Evolutionary conservation across 495 filamentous ascomycete genomes (phyloP), one percentile per base, ranked within the genome.

Genomic region (Bacidia gigantensis): DNA sequence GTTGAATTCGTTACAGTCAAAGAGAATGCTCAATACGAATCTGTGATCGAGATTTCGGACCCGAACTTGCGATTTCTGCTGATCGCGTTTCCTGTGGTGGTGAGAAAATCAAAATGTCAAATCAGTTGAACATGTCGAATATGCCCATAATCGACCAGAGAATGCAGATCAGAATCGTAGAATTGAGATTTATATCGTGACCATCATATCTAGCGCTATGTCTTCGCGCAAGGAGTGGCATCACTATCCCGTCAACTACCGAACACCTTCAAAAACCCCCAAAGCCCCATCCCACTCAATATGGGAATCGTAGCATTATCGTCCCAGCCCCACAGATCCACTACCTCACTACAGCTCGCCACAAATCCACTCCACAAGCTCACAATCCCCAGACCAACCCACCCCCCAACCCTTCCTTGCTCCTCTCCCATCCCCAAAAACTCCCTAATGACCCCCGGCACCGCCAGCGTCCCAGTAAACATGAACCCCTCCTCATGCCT

Each of bases 271-370:
- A 97, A 70, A 64, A 98, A 93, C 0, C 85, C 87, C 85, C 86
- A 95, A 46, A 98, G 80, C 9, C 92, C 90, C 14, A 93, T 63
- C 12, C 88, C 87, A 63, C 87, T 95, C 47, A 98, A 68, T 38
- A 94, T 80, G 11, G 92, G 92, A 65, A 98, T 98, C 32, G 90
- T 95, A 54, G 97, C 71, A 67, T 98, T 98, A 70, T 98, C 92
- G 63, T 98, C 92, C 86, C 86, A 86, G 24, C 86, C 83, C 63
- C 85, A 95, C 0, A 95, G 58, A 69, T 97, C 88, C 50, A 94
- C 73, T 25, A 90, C 87, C 68, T 98, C 92, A 63, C 87, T 95
- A 26, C 80, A 79, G 47, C 86, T 83, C 11, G 87, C 93, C 50
- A 90, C 80, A 29, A 96, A 61, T 7, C 92, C 92, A 14, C 90